phyloP scores from a whole-genome alignment of 2,329 filamentous ascomycete genomes.

The Penicillium palitans region DNA sequence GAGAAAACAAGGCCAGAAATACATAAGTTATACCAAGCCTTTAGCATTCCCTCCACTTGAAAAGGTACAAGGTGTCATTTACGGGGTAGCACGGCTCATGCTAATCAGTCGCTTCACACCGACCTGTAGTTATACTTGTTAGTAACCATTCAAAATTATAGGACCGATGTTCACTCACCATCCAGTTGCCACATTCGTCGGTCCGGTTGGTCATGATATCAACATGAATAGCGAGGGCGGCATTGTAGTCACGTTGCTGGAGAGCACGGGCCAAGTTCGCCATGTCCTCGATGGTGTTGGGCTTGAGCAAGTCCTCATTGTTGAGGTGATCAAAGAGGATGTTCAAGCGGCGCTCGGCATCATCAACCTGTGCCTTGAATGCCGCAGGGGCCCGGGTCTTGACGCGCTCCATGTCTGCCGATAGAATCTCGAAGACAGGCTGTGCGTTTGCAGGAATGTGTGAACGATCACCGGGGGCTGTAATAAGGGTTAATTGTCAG shows the following conservation, averaged over 20 bases:
- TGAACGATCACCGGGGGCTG: constrained; percentile 74
- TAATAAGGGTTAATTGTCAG: constrained; percentile 16
- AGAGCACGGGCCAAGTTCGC: constrained; percentile 61
- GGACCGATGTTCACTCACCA: constrained; percentile 59
- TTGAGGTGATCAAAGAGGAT: constrained; percentile 97
- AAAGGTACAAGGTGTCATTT: constrained; percentile 9
- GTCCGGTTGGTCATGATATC: constrained; percentile 75
- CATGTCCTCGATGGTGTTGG: constrained; percentile 61
- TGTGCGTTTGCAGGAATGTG: constrained; percentile 79
- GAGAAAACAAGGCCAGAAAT: constrained; percentile 14
- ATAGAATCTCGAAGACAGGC: constrained; percentile 77
- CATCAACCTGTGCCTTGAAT: constrained; percentile 85
- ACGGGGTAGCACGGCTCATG: constrained; percentile 27
- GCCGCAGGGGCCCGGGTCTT: constrained; percentile 80
- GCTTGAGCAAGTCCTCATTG: constrained; percentile 85
- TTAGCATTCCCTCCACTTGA: constrained; percentile 4
- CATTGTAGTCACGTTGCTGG: constrained; percentile 67
- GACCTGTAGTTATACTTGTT: constrained; percentile 15
- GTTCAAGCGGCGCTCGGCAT: constrained; percentile 88
- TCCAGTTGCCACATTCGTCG: constrained; percentile 82
- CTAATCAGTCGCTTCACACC: constrained; percentile 27
- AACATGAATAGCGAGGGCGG: constrained; percentile 67
- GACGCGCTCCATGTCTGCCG: constrained; percentile 82
- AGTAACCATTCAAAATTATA: neutral
- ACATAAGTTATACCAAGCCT: constrained; percentile 8